Percentiles rank a stretch among this genome's conserved stretches.
These are phyloP conservation scores for Coemansia sp. DNA, from an alignment of 192 early-diverging fungal genomes.

Conservation along the genomic window DNA sequence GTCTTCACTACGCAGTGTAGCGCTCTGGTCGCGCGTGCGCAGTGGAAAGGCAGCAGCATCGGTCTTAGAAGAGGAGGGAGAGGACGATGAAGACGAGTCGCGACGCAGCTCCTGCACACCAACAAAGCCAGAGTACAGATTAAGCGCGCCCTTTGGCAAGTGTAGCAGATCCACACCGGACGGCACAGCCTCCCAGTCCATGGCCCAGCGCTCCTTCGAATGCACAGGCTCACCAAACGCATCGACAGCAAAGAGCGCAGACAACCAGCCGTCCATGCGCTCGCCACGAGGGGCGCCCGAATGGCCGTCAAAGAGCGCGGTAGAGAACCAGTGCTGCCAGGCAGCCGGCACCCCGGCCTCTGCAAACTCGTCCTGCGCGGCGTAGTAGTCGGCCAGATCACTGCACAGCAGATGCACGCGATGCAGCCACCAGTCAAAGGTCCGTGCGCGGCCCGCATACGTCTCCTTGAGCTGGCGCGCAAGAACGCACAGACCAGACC, in stretches of 20 bases:
- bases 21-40: slow-evolving; percentile 17
- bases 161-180: slow-evolving; percentile 48
- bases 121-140: slow-evolving; percentile 53
- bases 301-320: slow-evolving; percentile 46
- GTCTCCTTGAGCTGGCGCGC: slow-evolving; percentile 42
- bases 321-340: slow-evolving; percentile 29
- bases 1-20: slow-evolving; percentile 23
- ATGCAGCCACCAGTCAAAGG: slow-evolving; percentile 51
- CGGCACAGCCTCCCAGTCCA: slow-evolving; percentile 43
- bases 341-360: slow-evolving; percentile 6
- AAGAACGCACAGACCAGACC: slow-evolving; percentile 45
- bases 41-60: neutral
- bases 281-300: slow-evolving; percentile 26
- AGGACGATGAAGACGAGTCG: neutral
- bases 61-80: too few relatives aligned
- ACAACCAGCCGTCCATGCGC: slow-evolving; percentile 48
- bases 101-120: slow-evolving; percentile 38
- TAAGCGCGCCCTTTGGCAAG: slow-evolving; percentile 8
- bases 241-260: slow-evolving; percentile 38
- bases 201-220: slow-evolving; percentile 24
- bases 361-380: slow-evolving; percentile 34
- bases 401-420: slow-evolving; percentile 41
- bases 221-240: slow-evolving; percentile 24
- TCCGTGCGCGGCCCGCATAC: slow-evolving; percentile 13
- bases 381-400: slow-evolving; percentile 50